Evolutionary conservation across 306 rosid species (phyloP), one percentile per base, ranked within the genome.

Genomic region (Prosopis cineraria): DNA sequence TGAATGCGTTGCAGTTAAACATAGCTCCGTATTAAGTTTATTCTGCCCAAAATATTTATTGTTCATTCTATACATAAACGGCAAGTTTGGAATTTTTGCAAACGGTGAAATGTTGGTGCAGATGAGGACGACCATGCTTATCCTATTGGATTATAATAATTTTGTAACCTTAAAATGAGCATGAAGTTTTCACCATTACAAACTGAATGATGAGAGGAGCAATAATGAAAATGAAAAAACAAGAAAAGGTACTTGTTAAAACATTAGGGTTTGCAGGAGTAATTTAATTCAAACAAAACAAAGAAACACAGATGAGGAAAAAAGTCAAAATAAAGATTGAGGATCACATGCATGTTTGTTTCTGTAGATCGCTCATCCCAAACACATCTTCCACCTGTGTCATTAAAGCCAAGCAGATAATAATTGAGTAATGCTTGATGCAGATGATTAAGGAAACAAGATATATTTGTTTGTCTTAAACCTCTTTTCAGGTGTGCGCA

Each of bases 121-220:
- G 22, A 65, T 10, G 55, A 31, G 71, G 58, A 76, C 67, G 58
- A 76, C 67, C 37, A 77, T 41, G 31, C 17, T 70, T 76, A 27
- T 59, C 36, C 43, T 65, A 7, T 76, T 64, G 70, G 39, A 72
- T 71, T 73, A 72, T 73, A 64, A 40, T 65, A 31, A 30, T 71
- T 50, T 34, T 82, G 82, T 27, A 71, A 71, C 85, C 85, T 82
- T 82, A 81, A 82, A 64, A 53, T 77, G 55, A 43, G 79, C 81
- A 82, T 24, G 27, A 52, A 11, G 66, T 33, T 73, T 82, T 24
- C 50, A 17, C 13, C 59, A 34, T 63, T 75, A 60, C 85, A 71
- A 77, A 72, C 73, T 70, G 63, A 82, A 82, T 82, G 66, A 82
- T 80, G 48, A 29, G 30, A 17, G 9, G 37, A 48, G 72, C 71